Evolutionary conservation across 192 early-diverging fungal species (phyloP), one percentile per base, ranked within the genome.

Genomic region (Coemansia sp.): DNA sequence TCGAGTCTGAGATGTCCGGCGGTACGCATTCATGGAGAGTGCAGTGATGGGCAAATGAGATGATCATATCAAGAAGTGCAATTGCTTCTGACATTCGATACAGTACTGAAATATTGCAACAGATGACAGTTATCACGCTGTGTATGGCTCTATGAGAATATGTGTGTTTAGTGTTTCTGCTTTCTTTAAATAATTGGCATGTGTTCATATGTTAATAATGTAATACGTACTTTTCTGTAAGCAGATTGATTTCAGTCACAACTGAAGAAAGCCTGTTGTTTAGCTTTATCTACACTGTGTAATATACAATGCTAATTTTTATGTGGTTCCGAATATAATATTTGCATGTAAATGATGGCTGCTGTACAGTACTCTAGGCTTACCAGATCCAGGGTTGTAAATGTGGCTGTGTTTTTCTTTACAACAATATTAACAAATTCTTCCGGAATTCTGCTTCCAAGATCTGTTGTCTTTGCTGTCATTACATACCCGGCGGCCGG

Each of bases 201-300:
- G 20, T 41, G 0, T 32, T 9, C 5, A 59, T 5, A 59, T 17
- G 14, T 53, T 46, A 49, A 39, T 45, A 61, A 10, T 32, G 13
- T 32, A 11, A 48, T 62, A 64, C 79, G 38, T 86, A 90, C 87
- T 85, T 89, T 69, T 93, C 91, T 0, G 90, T 90, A 83, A 93
- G 88, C 50, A 93, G 51, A 68, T 89, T 94, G 13, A 95, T 90
- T 64, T 97, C 95, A 19, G 86, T 84, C 48, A 95, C 73, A 0
- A 92, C 93, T 32, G 95, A 91, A 13, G 90, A 77, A 8, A 97
- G 88, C 12, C 92, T 87, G 17, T 87, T 88, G 69, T 97, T 97
- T 60, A 87, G 87, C 79, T 93, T 88, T 49, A 91, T 68, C 87
- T 90, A 75, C 5, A 9, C 17, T 16, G 55, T 41, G 48, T 20